Conservation (phyloP, 768 basidiomycete genomes). For the Galerina marginata region DNA sequence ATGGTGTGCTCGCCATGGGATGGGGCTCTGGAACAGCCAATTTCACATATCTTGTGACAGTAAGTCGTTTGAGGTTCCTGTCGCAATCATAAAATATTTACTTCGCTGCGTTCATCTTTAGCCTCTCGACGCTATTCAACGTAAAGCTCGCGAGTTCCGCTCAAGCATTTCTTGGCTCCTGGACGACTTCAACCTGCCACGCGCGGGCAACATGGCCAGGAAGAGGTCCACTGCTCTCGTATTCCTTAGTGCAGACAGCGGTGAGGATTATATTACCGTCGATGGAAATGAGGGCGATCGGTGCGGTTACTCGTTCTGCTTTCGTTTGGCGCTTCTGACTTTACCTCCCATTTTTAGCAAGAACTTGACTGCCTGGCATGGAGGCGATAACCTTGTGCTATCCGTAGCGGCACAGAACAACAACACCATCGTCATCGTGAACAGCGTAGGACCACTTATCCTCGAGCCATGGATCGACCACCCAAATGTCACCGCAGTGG, state of each 20-base stretch:
- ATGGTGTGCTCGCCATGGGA: slow-evolving; percentile 85
- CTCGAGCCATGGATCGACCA: slow-evolving; percentile 73
- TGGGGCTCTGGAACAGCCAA: slow-evolving; percentile 89
- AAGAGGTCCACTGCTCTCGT: slow-evolving; percentile 73
- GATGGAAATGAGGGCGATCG: slow-evolving; percentile 82
- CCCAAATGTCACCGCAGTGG: slow-evolving; percentile 72
- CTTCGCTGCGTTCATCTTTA: slow-evolving; percentile 20
- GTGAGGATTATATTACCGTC: slow-evolving; percentile 82
- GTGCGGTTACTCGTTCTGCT: slow-evolving; percentile 30
- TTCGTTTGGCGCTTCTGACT: neutral
- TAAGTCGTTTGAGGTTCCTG: slow-evolving; percentile 34
- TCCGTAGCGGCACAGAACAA: slow-evolving; percentile 70
- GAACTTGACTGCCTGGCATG: slow-evolving; percentile 77
- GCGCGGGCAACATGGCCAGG: slow-evolving; percentile 52
- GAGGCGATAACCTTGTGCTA: slow-evolving; percentile 71
- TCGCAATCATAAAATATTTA: neutral
- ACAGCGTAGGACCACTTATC: slow-evolving; percentile 66
- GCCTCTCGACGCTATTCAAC: slow-evolving; percentile 85
- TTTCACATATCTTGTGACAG: slow-evolving; percentile 81
- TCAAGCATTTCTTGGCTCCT: slow-evolving; percentile 72
- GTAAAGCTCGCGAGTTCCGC: slow-evolving; percentile 67
- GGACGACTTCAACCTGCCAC: slow-evolving; percentile 66
- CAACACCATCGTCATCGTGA: slow-evolving; percentile 75
- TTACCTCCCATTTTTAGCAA: slow-evolving; percentile 6
- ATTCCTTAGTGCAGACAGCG: slow-evolving; percentile 83